phyloP scores from a whole-genome alignment of 257 asterid genomes.

The Solanum peruvianum region DNA sequence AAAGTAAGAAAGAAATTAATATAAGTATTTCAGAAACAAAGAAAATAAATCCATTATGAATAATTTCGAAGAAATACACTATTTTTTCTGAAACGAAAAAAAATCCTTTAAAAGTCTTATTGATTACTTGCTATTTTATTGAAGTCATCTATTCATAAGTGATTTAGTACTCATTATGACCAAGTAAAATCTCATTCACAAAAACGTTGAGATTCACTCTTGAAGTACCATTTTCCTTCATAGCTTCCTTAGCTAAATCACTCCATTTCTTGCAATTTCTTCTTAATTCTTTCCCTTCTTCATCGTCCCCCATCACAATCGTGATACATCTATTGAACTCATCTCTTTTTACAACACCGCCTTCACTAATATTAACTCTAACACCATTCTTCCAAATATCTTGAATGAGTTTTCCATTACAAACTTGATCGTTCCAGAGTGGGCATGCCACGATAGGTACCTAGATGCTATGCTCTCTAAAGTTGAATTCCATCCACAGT shows the following conservation, averaged over 20 bases:
- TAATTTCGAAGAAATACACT: background rate
- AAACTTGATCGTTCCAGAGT: constrained; percentile 29
- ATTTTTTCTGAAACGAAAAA: too few species aligned
- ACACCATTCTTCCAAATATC: background rate
- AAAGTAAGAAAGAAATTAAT: too few species aligned
- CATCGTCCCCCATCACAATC: constrained; percentile 10
- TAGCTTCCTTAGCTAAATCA: too few species aligned
- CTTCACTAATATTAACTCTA: constrained; percentile 2
- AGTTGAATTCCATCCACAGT: constrained; percentile 41
- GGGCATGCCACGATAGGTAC: constrained; percentile 31
- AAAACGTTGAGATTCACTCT: too few species aligned
- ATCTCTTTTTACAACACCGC: background rate
- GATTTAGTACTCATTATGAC: too few species aligned
- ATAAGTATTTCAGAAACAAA: too few species aligned
- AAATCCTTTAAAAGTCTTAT: too few species aligned
- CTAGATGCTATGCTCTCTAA: constrained; percentile 28
- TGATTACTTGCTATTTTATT: background rate
- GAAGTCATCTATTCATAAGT: too few species aligned
- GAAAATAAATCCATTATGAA: background rate
- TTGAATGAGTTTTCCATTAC: constrained; percentile 36
- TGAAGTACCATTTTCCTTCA: too few species aligned
- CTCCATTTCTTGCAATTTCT: too few species aligned
- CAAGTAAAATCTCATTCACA: too few species aligned
- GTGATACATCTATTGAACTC: constrained; percentile 27
- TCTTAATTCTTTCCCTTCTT: background rate